Evolutionary conservation across 805 yeast genomes (phyloP).

Genomic region (Lipomyces kockii): DNA sequence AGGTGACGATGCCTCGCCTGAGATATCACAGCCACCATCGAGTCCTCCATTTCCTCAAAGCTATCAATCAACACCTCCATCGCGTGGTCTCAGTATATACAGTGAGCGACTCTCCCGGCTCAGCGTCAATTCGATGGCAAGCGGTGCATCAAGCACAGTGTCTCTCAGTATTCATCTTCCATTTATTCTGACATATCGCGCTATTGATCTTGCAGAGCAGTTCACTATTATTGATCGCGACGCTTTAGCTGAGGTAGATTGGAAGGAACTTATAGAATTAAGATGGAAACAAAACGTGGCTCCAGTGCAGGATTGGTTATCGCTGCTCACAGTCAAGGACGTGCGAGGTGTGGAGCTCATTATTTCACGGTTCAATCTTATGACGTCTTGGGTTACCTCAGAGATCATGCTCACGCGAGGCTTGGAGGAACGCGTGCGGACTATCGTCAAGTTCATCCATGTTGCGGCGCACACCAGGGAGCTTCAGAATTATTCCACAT

Average conservation of each 20-base stretch:
- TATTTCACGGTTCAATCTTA: slow-evolving; percentile 79
- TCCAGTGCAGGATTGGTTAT: slow-evolving; percentile 84
- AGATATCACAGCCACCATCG: neutral
- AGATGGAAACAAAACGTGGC: slow-evolving; percentile 70
- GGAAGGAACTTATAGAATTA: slow-evolving; percentile 84
- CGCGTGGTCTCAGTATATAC: slow-evolving; percentile 2
- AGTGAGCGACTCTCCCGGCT: slow-evolving; percentile 4
- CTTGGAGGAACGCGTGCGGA: slow-evolving; percentile 61
- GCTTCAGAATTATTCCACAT: slow-evolving; percentile 81
- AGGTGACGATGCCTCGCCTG: neutral
- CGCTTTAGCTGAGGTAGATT: slow-evolving; percentile 80
- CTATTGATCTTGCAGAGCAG: slow-evolving; percentile 73
- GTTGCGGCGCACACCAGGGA: slow-evolving; percentile 74
- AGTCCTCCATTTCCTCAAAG: neutral
- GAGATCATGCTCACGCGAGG: slow-evolving; percentile 76
- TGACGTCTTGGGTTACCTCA: slow-evolving; percentile 90
- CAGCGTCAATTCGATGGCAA: slow-evolving; percentile 11
- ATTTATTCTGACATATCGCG: slow-evolving; percentile 73
- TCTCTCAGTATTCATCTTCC: slow-evolving; percentile 63
- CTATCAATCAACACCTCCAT: neutral
- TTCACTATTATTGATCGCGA: slow-evolving; percentile 87
- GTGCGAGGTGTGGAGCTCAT: slow-evolving; percentile 80
- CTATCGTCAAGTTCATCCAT: slow-evolving; percentile 86
- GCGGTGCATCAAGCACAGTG: slow-evolving; percentile 27
- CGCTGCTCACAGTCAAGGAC: slow-evolving; percentile 61